Evolutionary conservation across 805 yeast species (phyloP).

Genomic region (Metschnikowia koreensis): DNA sequence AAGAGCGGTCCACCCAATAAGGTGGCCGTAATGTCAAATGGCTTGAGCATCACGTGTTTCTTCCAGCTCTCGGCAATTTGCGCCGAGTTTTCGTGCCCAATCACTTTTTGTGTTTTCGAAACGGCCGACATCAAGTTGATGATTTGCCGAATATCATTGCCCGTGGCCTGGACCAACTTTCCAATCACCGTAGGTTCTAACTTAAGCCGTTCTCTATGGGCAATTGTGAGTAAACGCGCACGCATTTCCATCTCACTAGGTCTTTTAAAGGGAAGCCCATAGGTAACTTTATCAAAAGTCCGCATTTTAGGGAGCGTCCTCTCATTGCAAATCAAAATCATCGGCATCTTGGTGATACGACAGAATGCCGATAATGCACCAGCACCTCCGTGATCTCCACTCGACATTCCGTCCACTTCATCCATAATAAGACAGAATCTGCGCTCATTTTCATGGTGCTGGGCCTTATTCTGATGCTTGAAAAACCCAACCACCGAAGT

Average conservation of each 20-base stretch:
- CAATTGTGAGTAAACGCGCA: conserved; percentile 86
- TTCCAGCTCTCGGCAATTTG: conserved; percentile 73
- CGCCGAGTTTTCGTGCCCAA: conserved; percentile 63
- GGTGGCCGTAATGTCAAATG: conserved; percentile 82
- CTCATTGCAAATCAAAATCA: conserved; percentile 92
- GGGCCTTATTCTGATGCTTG: conserved; percentile 34
- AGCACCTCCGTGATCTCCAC: conserved; percentile 98
- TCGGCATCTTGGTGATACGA: conserved; percentile 79
- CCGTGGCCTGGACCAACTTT: conserved; percentile 78
- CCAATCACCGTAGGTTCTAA: conserved; percentile 80
- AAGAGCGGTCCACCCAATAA: conserved; percentile 60
- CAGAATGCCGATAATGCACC: conserved; percentile 90
- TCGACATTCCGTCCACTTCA: conserved; percentile 99
- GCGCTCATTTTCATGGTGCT: conserved; percentile 38
- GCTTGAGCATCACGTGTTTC: conserved; percentile 85
- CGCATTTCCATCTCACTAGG: conserved; percentile 82
- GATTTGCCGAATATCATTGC: conserved; percentile 91
- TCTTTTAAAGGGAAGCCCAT: conserved; percentile 81
- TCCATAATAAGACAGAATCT: conserved; percentile 90
- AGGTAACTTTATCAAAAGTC: conserved; percentile 82
- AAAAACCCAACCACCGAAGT: conserved; percentile 82
- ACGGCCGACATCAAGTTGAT: conserved; percentile 86
- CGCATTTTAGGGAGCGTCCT: conserved; percentile 91
- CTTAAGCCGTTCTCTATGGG: conserved; percentile 77
- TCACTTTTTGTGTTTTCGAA: conserved; percentile 63